Base-by-base conservation (phyloP, 192 early-diverging fungal species). In the Coemansia sp. region DNA sequence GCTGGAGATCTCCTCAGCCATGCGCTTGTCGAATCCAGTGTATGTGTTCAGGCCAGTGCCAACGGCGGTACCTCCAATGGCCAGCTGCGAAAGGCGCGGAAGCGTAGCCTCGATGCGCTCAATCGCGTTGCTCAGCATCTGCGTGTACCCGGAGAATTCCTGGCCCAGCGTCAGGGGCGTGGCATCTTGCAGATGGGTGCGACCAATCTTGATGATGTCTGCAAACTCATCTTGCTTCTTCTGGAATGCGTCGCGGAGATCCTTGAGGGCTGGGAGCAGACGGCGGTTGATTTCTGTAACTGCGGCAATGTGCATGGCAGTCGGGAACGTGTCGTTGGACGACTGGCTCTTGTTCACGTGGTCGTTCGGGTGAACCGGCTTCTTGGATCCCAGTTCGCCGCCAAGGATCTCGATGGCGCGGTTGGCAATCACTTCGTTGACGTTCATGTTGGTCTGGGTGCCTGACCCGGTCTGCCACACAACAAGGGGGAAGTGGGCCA, bases 361-460 rank as follows among this genome's bases (percentile, higher is more conserved):
- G 82, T 99, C 97, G 81, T 99, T 99, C 38, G 97, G 97, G 74
- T 99, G 97, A 36, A 99, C 94, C 17, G 94, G 94, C 61, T 85
- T 88, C 88, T 98, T 94, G 76, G 82, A 86, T 55, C 96, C 96
- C 42, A 95, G 84, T 73, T 94, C 88, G 47, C 89, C 91, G 54
- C 93, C 95, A 37, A 98, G 75, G 36, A 98, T 83, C 79, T 99
- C 93, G 67, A 94, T 97, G 25, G 97, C 97, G 40, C 97, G 89
- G 91, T 99, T 99, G 58, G 97, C 93, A 72, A 99, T 94, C 48
- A 99, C 97, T 70, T 94, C 91, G 75, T 93, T 94, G 65, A 88
- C 92, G 65, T 97, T 97, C 95, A 97, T 97, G 87, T 99, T 97
- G 60, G 94, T 91, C 84, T 98, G 95, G 33, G 95, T 99, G 33